Evolutionary conservation across 768 basidiomycete species (phyloP).

Genomic region (Chalciporus chontae): DNA sequence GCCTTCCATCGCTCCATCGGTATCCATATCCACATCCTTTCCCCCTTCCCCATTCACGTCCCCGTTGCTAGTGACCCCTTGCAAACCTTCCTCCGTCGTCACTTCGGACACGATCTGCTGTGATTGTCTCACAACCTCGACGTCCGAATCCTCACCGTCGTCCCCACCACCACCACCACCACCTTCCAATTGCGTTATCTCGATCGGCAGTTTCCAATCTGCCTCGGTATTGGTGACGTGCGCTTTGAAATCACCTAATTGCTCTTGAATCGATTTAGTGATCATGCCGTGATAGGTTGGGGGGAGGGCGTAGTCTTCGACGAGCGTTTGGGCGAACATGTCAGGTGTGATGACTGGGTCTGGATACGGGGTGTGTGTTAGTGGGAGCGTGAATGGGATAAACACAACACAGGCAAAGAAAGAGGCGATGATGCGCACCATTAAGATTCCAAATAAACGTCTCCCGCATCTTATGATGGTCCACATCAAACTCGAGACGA

Average conservation of each 20-base stretch:
- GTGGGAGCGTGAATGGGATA: background rate
- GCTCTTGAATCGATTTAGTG: constrained; percentile 82
- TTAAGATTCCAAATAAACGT: constrained; percentile 97
- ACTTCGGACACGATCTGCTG: constrained; percentile 8
- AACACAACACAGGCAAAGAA: constrained; percentile 1
- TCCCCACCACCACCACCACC: constrained; percentile 15
- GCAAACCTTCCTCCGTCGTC: constrained; percentile 5
- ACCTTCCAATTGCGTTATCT: constrained; percentile 23
- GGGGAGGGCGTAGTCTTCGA: constrained; percentile 86
- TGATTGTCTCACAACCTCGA: constrained; percentile 17
- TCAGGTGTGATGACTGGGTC: constrained; percentile 90
- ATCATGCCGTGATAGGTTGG: constrained; percentile 63
- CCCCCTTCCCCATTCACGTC: constrained; percentile 18
- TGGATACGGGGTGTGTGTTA: constrained; percentile 32
- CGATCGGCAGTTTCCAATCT: constrained; percentile 31
- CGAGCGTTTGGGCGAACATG: constrained; percentile 81
- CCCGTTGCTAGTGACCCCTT: background rate
- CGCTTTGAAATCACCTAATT: constrained; percentile 74
- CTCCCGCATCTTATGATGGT: constrained; percentile 90
- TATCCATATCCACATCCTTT: background rate
- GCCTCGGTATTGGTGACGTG: constrained; percentile 57
- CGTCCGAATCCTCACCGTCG: constrained; percentile 29
- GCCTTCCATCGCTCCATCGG: constrained; percentile 12
- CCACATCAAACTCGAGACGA: constrained; percentile 94
- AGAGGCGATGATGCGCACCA: too few relatives aligned